Conservation (phyloP, 257 asterid species). For the Fraxinus anomala region DNA sequence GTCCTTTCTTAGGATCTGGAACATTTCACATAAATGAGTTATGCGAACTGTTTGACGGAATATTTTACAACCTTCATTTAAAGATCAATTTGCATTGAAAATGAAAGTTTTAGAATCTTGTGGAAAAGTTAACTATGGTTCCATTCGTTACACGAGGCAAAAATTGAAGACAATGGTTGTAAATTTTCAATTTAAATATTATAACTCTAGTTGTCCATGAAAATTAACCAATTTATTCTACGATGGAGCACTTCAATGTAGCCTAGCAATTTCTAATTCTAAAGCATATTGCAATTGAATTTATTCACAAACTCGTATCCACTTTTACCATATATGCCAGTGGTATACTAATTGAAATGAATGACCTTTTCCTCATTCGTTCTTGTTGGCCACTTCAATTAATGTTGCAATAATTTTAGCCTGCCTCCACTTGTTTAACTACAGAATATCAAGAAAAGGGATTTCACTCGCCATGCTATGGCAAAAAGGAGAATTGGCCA, state of each 20-base stretch:
- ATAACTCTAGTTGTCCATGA: not conserved
- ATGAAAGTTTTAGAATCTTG: not conserved
- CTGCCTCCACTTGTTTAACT: conserved; percentile 30
- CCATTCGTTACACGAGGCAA: not conserved
- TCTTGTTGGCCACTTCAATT: not conserved
- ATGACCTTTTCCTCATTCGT: conserved; percentile 22
- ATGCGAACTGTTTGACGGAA: too few relatives aligned
- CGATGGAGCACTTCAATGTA: not conserved
- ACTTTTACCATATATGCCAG: conserved; percentile 1
- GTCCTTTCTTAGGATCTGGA: too few relatives aligned
- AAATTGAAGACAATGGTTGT: too few relatives aligned
- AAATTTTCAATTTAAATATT: not conserved
- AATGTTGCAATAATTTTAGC: conserved; percentile 3
- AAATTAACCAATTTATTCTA: not conserved
- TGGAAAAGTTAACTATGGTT: not conserved
- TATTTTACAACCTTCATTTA: too few relatives aligned
- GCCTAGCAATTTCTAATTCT: not conserved
- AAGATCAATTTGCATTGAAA: not conserved
- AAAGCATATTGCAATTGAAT: not conserved
- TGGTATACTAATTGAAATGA: conserved; percentile 23
- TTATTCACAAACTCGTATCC: not conserved
- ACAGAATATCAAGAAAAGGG: not conserved
- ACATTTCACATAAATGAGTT: too few relatives aligned
- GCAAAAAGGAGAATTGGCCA: conserved; percentile 22
- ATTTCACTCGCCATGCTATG: conserved; percentile 18